Base-by-base conservation (phyloP, 2,329 filamentous ascomycete species). In the Podosphaera fusca region DNA sequence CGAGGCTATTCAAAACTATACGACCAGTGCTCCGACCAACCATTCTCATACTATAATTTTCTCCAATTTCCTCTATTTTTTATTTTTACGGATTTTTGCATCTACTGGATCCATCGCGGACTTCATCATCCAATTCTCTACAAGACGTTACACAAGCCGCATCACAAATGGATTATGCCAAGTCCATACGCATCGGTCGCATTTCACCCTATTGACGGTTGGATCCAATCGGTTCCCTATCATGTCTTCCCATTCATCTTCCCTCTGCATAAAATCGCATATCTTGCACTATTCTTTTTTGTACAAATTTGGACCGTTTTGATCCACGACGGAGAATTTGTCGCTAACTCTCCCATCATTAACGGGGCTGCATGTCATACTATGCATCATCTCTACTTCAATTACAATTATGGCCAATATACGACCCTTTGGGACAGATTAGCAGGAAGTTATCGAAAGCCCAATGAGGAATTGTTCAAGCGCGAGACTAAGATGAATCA, bases 131-230 rank as follows among this genome's bases (percentile, higher is more conserved):
- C 85, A 14, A 67, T 71, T 52, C 68, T 92, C 63, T 96, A 96
- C 79, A 94, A 89, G 74, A 75, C 75, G 63, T 76, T 95, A 55
- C 90, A 96, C 79, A 96, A 96, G 79, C 84, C 88, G 62, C 90
- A 96, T 72, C 90, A 96, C 81, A 95, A 95, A 75, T 96, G 90
- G 90, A 95, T 96, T 71, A 94, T 95, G 87, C 90, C 90, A 2
- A 94, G 87, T 2, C 90, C 90, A 0, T 95, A 80, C 69, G 89
- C 90, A 47, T 88, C 84, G 64, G 85, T 95, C 67, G 90, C 90
- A 58, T 96, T 96, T 78, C 88, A 96, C 73, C 89, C 90, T 0
- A 69, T 95, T 56, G 90, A 96, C 67, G 90, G 90, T 66, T 95
- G 84, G 71, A 77, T 81, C 9, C 90, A 96, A 73, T 85, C 84